Percentiles rank a stretch among this genome's conserved stretches.
Conservation (phyloP, 257 asterid species). For the Cruciata laevipes region DNA sequence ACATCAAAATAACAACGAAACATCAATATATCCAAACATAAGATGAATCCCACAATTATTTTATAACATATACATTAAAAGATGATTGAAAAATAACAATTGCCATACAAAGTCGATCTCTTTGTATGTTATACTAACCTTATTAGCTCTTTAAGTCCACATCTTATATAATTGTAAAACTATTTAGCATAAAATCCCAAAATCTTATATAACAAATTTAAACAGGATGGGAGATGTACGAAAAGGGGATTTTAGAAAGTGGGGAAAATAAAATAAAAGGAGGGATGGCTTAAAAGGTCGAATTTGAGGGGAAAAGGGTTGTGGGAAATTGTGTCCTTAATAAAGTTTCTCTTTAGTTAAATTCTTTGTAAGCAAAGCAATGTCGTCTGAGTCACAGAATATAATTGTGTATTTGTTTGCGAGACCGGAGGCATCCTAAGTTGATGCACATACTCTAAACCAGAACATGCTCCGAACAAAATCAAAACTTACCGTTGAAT, state of each 20-base stretch:
- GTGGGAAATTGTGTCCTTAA: slow-evolving; percentile 26
- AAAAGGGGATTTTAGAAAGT: slow-evolving; percentile 27
- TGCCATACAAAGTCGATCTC: no score
- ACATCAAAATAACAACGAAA: no score
- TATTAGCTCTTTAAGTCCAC: no score
- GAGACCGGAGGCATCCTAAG: slow-evolving; percentile 25
- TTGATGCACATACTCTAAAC: background rate
- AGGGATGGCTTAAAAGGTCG: slow-evolving; percentile 11
- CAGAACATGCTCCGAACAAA: slow-evolving; percentile 14
- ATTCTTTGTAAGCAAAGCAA: slow-evolving; percentile 23
- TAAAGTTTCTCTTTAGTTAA: slow-evolving; percentile 27
- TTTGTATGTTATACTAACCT: no score
- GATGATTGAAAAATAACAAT: no score
- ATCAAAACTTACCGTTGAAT: slow-evolving; percentile 21
- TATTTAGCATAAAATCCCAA: no score
- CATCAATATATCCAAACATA: no score
- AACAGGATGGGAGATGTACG: slow-evolving; percentile 12
- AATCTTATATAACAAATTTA: no score
- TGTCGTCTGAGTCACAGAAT: slow-evolving; percentile 9
- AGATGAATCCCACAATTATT: no score
- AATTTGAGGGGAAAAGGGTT: slow-evolving; percentile 34
- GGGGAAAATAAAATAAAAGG: slow-evolving; percentile 5
- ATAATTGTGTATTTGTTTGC: background rate
- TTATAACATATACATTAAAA: no score
- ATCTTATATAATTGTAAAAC: no score